Evolutionary conservation across 805 yeast genomes (phyloP).

Genomic region (Yarrowia hollandica): DNA sequence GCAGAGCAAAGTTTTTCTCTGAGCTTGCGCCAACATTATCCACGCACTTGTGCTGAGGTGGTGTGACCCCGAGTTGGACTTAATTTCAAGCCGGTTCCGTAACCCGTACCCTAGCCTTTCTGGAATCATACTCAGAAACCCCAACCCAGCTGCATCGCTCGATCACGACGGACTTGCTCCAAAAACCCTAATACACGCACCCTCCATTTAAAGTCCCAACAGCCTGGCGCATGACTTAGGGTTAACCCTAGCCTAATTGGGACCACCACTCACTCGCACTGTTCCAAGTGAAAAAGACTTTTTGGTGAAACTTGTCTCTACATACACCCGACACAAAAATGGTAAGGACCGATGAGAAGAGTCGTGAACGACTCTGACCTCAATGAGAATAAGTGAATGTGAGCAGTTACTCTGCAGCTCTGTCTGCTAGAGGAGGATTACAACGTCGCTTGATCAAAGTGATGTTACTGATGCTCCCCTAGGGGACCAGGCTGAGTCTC

Average conservation of each 20-base stretch:
- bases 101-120: too few relatives aligned
- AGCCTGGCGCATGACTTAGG: too few relatives aligned
- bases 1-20: too few relatives aligned
- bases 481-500: constrained; percentile 30
- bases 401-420: constrained; percentile 27
- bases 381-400: not conserved
- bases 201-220: too few relatives aligned
- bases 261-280: constrained; percentile 15
- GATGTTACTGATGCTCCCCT: constrained; percentile 27
- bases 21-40: too few relatives aligned
- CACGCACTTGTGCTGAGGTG: too few relatives aligned
- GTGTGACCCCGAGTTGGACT: too few relatives aligned
- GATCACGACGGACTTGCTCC: too few relatives aligned
- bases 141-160: too few relatives aligned
- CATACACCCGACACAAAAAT: constrained; percentile 28
- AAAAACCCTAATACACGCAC: too few relatives aligned
- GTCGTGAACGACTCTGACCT: constrained; percentile 17
- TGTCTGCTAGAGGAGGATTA: constrained; percentile 29
- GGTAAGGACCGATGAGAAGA: constrained; percentile 27
- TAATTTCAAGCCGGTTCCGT: too few relatives aligned
- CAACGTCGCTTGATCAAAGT: not conserved
- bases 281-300: constrained; percentile 14
- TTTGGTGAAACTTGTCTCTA: constrained; percentile 20
- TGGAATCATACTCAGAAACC: too few relatives aligned
- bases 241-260: constrained; percentile 30